Conservation (phyloP, 305 asterid genomes). For the Coffea humblotiana region DNA sequence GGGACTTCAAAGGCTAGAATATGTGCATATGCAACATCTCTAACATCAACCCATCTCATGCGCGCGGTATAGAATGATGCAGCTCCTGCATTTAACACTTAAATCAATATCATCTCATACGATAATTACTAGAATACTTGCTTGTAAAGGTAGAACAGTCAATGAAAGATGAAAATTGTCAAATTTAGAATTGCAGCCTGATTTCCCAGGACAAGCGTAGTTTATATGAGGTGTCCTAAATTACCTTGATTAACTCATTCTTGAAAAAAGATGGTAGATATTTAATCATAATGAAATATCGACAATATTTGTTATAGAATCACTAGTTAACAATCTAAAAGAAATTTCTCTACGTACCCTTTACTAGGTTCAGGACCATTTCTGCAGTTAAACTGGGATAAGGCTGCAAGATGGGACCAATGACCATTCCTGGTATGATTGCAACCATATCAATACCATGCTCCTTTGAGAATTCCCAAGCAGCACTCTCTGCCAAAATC, state of each 20-base stretch:
- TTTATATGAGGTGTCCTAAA: too few species aligned
- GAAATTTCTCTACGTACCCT: background rate
- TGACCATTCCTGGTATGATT: slow-evolving; percentile 48
- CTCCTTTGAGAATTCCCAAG: slow-evolving; percentile 49
- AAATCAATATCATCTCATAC: background rate
- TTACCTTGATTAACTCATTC: too few species aligned
- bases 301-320: background rate
- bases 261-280: background rate
- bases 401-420: slow-evolving; percentile 66
- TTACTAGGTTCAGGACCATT: background rate
- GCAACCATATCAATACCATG: slow-evolving; percentile 52
- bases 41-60: slow-evolving; percentile 39
- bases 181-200: too few species aligned
- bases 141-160: too few species aligned
- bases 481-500: slow-evolving; percentile 59
- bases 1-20: slow-evolving; percentile 41
- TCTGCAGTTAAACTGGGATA: background rate
- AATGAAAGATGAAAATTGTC: too few species aligned
- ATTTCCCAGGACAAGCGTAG: too few species aligned
- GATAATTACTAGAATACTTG: background rate
- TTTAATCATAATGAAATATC: background rate
- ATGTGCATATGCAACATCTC: slow-evolving; percentile 53
- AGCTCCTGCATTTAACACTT: slow-evolving; percentile 6
- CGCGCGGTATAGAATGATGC: slow-evolving; percentile 10
- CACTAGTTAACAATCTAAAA: background rate